A percentile compares a stretch with the other conserved stretches of the same genome.
Conservation (phyloP, 805 yeast genomes). For the Teunomyces kruisii region DNA sequence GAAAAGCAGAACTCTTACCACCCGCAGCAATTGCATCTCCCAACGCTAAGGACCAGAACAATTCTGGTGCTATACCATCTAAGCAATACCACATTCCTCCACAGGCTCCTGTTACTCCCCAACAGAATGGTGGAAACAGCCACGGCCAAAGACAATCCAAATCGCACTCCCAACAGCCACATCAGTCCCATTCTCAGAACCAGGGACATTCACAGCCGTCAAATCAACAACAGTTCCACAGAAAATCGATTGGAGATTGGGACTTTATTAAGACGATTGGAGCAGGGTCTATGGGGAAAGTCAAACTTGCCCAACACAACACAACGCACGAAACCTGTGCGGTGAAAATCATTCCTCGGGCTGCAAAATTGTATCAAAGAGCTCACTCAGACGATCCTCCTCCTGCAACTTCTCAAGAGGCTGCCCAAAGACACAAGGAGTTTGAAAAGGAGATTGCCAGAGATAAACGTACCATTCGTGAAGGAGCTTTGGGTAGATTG, state of each 20-base stretch:
- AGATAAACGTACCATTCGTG: conserved; percentile 90
- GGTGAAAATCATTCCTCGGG: conserved; percentile 89
- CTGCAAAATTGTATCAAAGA: conserved; percentile 72
- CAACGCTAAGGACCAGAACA: neutral
- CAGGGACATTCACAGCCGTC: conserved; percentile 6
- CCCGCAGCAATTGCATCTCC: conserved; percentile 29
- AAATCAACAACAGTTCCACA: conserved; percentile 56
- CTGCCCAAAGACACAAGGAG: conserved; percentile 63
- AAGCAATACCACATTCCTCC: neutral
- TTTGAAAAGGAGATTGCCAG: conserved; percentile 82
- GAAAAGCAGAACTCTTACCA: conserved; percentile 27
- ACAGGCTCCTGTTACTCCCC: neutral
- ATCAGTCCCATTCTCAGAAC: conserved; percentile 6
- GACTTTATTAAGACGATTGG: conserved; percentile 93
- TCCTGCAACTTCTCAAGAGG: conserved; percentile 56
- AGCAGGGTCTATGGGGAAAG: conserved; percentile 99
- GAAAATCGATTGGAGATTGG: conserved; percentile 95
- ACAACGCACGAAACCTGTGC: conserved; percentile 83
- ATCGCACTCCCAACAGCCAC: conserved; percentile 7
- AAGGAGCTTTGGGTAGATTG: conserved; percentile 89
- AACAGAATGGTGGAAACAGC: conserved; percentile 1
- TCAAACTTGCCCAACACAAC: conserved; percentile 86
- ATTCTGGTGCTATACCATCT: neutral
- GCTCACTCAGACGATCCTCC: conserved; percentile 71
- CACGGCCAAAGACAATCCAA: neutral